Evolutionary conservation across 1,284 basidiomycete genomes (phyloP).

Genomic region (Pseudozyma sp.): DNA sequence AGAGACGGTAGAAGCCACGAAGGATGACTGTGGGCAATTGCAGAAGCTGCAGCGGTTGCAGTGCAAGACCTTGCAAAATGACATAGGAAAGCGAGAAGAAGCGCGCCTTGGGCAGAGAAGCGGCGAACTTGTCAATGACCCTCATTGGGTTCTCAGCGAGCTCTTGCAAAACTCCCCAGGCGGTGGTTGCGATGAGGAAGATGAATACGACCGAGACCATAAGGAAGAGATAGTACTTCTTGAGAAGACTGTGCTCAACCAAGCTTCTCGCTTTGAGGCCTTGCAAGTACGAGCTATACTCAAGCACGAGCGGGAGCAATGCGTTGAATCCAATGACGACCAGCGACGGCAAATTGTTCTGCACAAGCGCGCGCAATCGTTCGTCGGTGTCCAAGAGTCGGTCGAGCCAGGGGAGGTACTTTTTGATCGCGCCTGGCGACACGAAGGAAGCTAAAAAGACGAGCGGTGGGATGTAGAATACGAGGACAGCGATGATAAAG

Average conservation of each 20-base stretch:
- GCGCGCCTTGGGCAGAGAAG: conserved; percentile 70
- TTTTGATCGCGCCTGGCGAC: conserved; percentile 91
- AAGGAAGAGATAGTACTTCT: conserved; percentile 86
- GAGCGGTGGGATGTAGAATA: conserved; percentile 67
- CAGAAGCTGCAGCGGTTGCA: conserved; percentile 90
- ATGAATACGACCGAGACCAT: conserved; percentile 95
- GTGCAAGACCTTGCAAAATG: conserved; percentile 88
- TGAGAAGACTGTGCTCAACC: conserved; percentile 91
- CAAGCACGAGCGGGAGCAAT: conserved; percentile 85
- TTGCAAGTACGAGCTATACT: conserved; percentile 85
- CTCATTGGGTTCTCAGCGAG: conserved; percentile 63
- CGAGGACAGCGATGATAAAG: conserved; percentile 76
- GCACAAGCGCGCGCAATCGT: conserved; percentile 84
- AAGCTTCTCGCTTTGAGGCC: conserved; percentile 88
- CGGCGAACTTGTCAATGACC: conserved; percentile 65
- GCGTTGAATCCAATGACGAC: conserved; percentile 92
- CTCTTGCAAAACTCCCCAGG: conserved; percentile 78
- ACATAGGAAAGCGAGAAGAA: conserved; percentile 97
- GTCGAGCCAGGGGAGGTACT: conserved; percentile 83
- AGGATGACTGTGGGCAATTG: conserved; percentile 62
- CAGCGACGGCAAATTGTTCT: conserved; percentile 90
- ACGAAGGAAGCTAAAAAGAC: conserved; percentile 82
- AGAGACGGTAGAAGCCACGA: conserved; percentile 51
- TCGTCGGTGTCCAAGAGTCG: conserved; percentile 81
- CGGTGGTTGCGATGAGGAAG: conserved; percentile 88